Base-by-base conservation (phyloP, 768 basidiomycete species). In the Boletus pseudopeckii region DNA sequence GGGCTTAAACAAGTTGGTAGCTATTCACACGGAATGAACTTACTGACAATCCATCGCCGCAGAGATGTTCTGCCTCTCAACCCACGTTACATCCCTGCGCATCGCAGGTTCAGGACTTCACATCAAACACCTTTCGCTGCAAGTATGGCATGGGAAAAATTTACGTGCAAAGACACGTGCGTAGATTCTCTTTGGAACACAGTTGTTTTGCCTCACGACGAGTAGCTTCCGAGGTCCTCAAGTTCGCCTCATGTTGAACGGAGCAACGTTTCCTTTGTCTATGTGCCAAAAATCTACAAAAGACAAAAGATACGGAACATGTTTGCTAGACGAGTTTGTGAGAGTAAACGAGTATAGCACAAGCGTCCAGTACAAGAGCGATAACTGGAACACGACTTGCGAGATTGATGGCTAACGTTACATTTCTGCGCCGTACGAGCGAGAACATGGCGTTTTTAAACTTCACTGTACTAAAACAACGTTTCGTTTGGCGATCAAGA, bases 141-240 rank as follows among this genome's bases (percentile, higher is more conserved):
- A 40, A 71, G 63, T 51, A 75, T 77, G 74, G 57, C 73, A 26
- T 77, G 74, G 75, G 75, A 77, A 59, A 69, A 60, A 56, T 75
- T 76, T 62, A 59, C 63, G 4, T 77, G 75, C 65, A 54, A 58
- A 45, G 61, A 64, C 13, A 74, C 72, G 70, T 71, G 45, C 45
- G 66, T 62, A 3, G 30, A 22, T 17, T 14, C 5, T 26, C 13
- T 26, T 43, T 50, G 36, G 36, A 37, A 6, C 11, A 5, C 40
- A 28, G 34, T 18, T 24, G 14, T 50, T 2, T 45, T 37, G 13
- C 41, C 48, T 64, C 45, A 54, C 34, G 14, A 18, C 15, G 36
- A 49, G 7, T 45, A 73, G 71, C 10, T 69, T 67, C 52, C 40
- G 62, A 17, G 71, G 63, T 20, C 69, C 75, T 13, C 75, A 75